phyloP scores from a whole-genome alignment of 495 filamentous ascomycete species.

The Aspergillus asperescens region DNA sequence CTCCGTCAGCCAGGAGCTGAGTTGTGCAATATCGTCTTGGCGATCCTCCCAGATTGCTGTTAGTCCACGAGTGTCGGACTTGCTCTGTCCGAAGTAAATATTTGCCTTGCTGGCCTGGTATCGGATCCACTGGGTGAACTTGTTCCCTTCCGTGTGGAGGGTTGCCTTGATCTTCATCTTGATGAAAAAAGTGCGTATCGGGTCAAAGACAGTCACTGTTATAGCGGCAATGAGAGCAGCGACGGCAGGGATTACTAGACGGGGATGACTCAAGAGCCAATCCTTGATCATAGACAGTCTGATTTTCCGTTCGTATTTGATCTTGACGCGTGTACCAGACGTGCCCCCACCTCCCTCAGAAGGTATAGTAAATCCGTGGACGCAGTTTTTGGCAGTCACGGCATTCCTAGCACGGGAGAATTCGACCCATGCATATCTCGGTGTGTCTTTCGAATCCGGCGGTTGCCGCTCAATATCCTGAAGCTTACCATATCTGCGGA shows the following conservation, averaged over 20 bases:
- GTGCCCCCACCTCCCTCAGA: constrained; percentile 66
- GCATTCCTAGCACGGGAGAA: constrained; percentile 65
- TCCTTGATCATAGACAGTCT: constrained; percentile 75
- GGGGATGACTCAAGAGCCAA: constrained; percentile 84
- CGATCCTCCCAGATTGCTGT: constrained; percentile 85
- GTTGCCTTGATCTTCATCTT: constrained; percentile 75
- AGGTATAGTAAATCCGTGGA: constrained; percentile 74
- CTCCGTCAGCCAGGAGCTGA: constrained; percentile 83
- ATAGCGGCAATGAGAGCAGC: constrained; percentile 76
- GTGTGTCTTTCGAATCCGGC: constrained; percentile 74
- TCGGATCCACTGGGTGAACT: constrained; percentile 72
- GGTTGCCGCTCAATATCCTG: constrained; percentile 73
- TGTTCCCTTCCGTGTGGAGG: constrained; percentile 66
- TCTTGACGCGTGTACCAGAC: constrained; percentile 63
- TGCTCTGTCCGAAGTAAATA: constrained; percentile 51
- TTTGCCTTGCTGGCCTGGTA: constrained; percentile 64
- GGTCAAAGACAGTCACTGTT: constrained; percentile 89
- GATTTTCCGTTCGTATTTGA: constrained; percentile 74
- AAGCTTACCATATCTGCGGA: constrained; percentile 85
- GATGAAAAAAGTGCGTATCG: constrained; percentile 87
- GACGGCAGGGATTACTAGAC: constrained; percentile 76
- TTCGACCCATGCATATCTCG: constrained; percentile 73
- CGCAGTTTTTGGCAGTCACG: constrained; percentile 85
- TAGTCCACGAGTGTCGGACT: constrained; percentile 61
- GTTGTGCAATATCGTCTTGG: constrained; percentile 68